Evolutionary conservation across 441 rosid species (phyloP).

Genomic region (Populus hybrid): DNA sequence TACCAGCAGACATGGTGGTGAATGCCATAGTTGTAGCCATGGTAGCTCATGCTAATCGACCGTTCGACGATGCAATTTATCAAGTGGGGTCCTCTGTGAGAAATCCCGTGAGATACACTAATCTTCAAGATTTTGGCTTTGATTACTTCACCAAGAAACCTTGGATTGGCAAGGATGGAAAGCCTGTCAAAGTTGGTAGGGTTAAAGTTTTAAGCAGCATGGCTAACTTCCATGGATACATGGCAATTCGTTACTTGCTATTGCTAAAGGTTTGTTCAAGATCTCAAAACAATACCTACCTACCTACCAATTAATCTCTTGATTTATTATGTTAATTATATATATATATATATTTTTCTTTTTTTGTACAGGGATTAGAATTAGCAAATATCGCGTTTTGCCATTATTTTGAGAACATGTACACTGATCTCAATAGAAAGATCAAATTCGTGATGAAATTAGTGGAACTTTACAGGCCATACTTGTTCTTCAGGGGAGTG

Average conservation of each 20-base stretch:
- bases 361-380: conserved; percentile 48
- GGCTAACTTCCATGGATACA: conserved; percentile 68
- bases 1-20: conserved; percentile 96
- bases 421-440: conserved; percentile 49
- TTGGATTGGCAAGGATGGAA: conserved; percentile 77
- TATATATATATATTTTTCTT: not conserved
- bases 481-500: too few relatives aligned
- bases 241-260: conserved; percentile 63
- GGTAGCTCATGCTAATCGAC: conserved; percentile 46
- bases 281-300: not conserved
- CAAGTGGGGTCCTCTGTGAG: conserved; percentile 76
- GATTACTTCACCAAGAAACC: conserved; percentile 66
- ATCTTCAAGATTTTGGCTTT: conserved; percentile 50
- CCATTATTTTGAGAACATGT: conserved; percentile 41
- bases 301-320: not conserved
- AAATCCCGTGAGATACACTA: conserved; percentile 46
- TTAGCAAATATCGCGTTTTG: conserved; percentile 45
- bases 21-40: conserved; percentile 67
- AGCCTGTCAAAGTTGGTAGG: conserved; percentile 61
- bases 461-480: too few relatives aligned
- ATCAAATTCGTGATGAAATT: not conserved
- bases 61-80: conserved; percentile 36
- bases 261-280: conserved; percentile 54
- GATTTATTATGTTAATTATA: not conserved
- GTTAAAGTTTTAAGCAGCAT: conserved; percentile 51